Percentiles rank a stretch among this genome's conserved stretches.
Conservation (phyloP, 768 basidiomycete species). For the Rhizopogon vesiculosus region DNA sequence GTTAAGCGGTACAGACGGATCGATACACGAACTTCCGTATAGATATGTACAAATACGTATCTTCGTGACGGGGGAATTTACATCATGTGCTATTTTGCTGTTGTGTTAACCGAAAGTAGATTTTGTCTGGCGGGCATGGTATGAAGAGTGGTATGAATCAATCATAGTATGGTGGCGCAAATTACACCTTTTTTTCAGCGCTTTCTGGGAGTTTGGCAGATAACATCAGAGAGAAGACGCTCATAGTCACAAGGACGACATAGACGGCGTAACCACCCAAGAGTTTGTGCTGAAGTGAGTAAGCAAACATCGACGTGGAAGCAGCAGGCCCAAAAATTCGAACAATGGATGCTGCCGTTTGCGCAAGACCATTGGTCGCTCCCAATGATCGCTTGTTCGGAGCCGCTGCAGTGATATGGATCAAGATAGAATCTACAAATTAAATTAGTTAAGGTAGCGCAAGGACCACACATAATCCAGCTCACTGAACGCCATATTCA, state of each 20-base stretch:
- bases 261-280: slow-evolving; percentile 35
- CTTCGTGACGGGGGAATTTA: too few relatives aligned
- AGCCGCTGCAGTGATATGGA: slow-evolving; percentile 61
- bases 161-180: too few relatives aligned
- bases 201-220: slow-evolving; percentile 16
- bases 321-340: slow-evolving; percentile 29
- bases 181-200: neutral
- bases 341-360: slow-evolving; percentile 23
- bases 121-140: too few relatives aligned
- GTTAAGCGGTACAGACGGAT: too few relatives aligned
- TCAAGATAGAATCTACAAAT: slow-evolving; percentile 56
- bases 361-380: slow-evolving; percentile 55
- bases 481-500: slow-evolving; percentile 30
- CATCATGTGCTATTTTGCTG: too few relatives aligned
- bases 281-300: slow-evolving; percentile 28
- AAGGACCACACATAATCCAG: neutral
- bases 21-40: too few relatives aligned
- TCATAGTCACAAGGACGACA: slow-evolving; percentile 14
- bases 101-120: too few relatives aligned
- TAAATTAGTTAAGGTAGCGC: slow-evolving; percentile 1
- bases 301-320: slow-evolving; percentile 31
- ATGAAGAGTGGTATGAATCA: neutral
- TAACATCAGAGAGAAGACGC: slow-evolving; percentile 14
- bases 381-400: slow-evolving; percentile 68
- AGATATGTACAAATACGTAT: too few relatives aligned